These are phyloP conservation scores for Syzygium malaccense DNA, from an alignment of 441 rosid species.

Conservation along the genomic window DNA sequence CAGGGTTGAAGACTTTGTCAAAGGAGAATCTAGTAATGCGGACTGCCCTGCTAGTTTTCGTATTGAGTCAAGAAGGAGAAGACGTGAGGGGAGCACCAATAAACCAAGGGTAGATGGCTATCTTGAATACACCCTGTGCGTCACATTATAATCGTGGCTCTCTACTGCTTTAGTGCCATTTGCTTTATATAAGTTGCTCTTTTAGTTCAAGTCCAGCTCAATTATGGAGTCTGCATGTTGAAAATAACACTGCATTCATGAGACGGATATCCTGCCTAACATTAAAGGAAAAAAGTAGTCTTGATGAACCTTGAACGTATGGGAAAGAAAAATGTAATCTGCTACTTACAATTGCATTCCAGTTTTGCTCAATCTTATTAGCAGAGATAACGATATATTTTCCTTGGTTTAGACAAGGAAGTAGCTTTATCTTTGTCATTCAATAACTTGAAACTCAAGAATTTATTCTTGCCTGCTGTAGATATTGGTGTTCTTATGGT, in stretches of 20 bases:
- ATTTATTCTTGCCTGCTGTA: conserved; percentile 1
- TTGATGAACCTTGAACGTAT: not conserved
- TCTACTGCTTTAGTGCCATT: not conserved
- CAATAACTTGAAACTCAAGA: not conserved
- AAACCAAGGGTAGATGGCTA: conserved; percentile 57
- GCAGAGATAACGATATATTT: not conserved
- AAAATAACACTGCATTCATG: not conserved
- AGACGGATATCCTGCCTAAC: not conserved
- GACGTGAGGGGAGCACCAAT: conserved; percentile 39
- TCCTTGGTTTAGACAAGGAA: not conserved
- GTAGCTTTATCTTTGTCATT: not conserved
- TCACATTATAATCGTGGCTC: not conserved
- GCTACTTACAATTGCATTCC: not conserved
- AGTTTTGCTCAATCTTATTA: not conserved
- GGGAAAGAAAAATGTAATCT: not conserved
- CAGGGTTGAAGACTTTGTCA: conserved; percentile 51
- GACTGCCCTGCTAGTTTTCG: conserved; percentile 53
- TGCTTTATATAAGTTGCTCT: not conserved
- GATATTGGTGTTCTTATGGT: conserved; percentile 63
- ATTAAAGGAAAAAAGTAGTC: not conserved
- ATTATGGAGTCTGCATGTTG: not conserved
- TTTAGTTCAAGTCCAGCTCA: not conserved
- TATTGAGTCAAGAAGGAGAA: conserved; percentile 50
- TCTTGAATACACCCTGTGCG: conserved; percentile 52
- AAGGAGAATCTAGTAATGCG: conserved; percentile 42